These are phyloP conservation scores for Crithidia bombi DNA, from an alignment of 208 protist genomes.

Conservation along the genomic window DNA sequence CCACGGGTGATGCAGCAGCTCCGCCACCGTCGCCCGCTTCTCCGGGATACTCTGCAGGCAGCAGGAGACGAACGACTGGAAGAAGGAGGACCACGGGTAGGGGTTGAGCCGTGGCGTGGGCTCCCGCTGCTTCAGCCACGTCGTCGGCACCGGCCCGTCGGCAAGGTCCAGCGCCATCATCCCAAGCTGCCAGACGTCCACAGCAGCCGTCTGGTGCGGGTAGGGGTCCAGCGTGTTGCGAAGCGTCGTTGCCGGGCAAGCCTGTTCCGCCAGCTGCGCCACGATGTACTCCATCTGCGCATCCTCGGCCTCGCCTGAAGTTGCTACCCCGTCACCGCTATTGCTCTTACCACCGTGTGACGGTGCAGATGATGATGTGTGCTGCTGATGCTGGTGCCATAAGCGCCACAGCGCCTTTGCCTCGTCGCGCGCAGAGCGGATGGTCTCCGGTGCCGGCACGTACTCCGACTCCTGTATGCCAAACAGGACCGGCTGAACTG, in stretches of 20 bases:
- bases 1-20: conserved; percentile 83
- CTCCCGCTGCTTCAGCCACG: conserved; percentile 46
- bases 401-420: conserved; percentile 20
- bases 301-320: neutral
- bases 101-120: conserved; percentile 42
- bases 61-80: conserved; percentile 65
- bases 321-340: neutral
- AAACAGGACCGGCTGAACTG: conserved; percentile 25
- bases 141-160: conserved; percentile 47
- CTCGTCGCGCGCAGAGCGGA: conserved; percentile 24
- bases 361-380: neutral
- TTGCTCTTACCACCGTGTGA: neutral
- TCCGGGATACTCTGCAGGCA: conserved; percentile 53
- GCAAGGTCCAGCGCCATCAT: conserved; percentile 77
- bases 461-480: conserved; percentile 34
- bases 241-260: conserved; percentile 22
- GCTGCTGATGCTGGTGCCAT: conserved; percentile 19
- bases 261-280: conserved; percentile 16
- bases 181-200: conserved; percentile 79
- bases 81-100: conserved; percentile 51
- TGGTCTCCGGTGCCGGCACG: conserved; percentile 34
- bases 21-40: conserved; percentile 53
- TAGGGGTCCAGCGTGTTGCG: conserved; percentile 38
- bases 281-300: conserved; percentile 17
- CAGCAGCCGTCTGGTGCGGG: conserved; percentile 26